Base-by-base conservation (phyloP, 805 yeast genomes). In the Candida xiaguanensis region DNA sequence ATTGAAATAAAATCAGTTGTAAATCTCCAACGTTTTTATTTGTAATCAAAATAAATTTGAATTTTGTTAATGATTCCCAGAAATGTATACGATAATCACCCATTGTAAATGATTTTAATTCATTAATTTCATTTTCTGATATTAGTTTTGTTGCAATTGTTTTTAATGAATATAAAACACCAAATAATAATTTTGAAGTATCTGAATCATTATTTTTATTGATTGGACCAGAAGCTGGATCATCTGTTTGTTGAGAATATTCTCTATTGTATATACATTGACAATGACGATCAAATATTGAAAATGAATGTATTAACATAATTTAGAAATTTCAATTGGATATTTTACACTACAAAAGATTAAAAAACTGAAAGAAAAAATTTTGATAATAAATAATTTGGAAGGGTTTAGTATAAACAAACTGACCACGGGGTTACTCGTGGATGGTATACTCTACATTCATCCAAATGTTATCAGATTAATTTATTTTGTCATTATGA, bases 271-370 rank as follows among this genome's bases (percentile, higher is more conserved):
- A 91, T 14, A 91, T 79, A 59, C 98, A 90, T 46, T 84, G 66
- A 62, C 97, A 86, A 63, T 91, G 97, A 56, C 93, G 75, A 58
- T 91, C 97, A 56, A 84, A 91, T 40, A 91, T 77, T 85, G 89
- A 86, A 55, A 90, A 84, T 8, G 96, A 85, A 64, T 82, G 82
- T 33, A 89, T 79, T 28, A 85, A 76, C 85, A 79, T 49, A 16
- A 18, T n/a, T n/a, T n/a, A n/a, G n/a, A n/a, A n/a, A n/a, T n/a
- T n/a, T n/a, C n/a, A n/a, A n/a, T n/a, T n/a, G n/a, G n/a, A n/a
- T n/a, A n/a, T n/a, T n/a, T n/a, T n/a, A n/a, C n/a, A n/a, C n/a
- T n/a, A n/a, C n/a, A n/a, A n/a, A n/a, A n/a, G n/a, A n/a, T n/a
- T n/a, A 19, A 17, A 15, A 22, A 22, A 26, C 8, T 12, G 16